Percentiles rank a stretch among this genome's conserved stretches.
These are phyloP conservation scores for Volvox reticuliferus DNA, from an alignment of 139 green algal genomes.

Conservation along the genomic window DNA sequence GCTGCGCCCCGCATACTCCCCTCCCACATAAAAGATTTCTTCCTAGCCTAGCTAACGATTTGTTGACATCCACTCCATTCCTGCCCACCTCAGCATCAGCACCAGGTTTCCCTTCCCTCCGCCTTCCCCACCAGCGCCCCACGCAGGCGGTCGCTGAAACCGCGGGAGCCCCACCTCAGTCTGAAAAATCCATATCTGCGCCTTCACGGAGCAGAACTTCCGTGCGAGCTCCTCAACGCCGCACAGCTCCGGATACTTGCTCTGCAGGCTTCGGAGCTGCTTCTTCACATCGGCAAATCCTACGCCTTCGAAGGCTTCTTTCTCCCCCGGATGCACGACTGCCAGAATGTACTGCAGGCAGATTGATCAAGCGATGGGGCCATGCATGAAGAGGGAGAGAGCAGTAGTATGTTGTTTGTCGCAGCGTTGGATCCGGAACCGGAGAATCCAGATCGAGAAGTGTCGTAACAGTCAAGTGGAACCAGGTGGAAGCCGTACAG, in stretches of 20 bases:
- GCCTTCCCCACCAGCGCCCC: too few relatives aligned
- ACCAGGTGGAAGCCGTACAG: too few relatives aligned
- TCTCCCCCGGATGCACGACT: neutral
- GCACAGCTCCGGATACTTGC: neutral
- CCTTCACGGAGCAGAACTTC: neutral
- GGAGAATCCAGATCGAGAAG: too few relatives aligned
- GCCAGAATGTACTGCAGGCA: constrained; percentile 7
- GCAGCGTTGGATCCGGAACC: too few relatives aligned
- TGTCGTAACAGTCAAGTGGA: too few relatives aligned
- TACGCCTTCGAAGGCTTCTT: neutral
- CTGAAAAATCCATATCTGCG: neutral
- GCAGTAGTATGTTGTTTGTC: too few relatives aligned
- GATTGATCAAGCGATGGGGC: neutral
- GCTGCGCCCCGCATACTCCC: too few relatives aligned
- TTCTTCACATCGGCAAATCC: neutral
- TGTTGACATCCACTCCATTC: too few relatives aligned
- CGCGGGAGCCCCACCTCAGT: neutral
- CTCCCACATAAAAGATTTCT: too few relatives aligned
- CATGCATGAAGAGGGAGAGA: neutral
- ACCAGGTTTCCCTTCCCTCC: too few relatives aligned
- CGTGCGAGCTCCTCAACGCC: neutral
- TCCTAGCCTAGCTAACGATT: too few relatives aligned
- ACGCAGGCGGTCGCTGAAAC: too few relatives aligned
- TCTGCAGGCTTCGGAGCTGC: neutral
- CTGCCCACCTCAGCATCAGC: neutral